phyloP scores from a whole-genome alignment of 805 yeast genomes.

The Yarrowia alimentaria region DNA sequence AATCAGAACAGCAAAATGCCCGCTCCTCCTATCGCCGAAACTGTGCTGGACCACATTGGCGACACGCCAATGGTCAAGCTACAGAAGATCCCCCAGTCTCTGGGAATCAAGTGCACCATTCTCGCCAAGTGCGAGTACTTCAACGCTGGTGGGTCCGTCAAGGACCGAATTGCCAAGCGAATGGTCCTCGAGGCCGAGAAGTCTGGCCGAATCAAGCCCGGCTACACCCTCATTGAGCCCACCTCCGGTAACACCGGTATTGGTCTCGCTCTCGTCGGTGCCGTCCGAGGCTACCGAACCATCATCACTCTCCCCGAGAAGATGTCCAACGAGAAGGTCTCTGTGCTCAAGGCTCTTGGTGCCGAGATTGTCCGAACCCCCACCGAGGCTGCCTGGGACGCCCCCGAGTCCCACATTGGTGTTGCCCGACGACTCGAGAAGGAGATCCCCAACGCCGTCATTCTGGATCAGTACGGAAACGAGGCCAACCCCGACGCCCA shows the following conservation, averaged over 20 bases:
- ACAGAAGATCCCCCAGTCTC: conserved; percentile 71
- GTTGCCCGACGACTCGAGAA: conserved; percentile 76
- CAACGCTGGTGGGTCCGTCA: conserved; percentile 88
- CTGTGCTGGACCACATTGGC: conserved; percentile 74
- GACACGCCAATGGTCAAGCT: conserved; percentile 77
- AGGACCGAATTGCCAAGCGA: conserved; percentile 82
- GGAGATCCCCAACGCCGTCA: conserved; percentile 81
- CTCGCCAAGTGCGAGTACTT: conserved; percentile 75
- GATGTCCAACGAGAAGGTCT: conserved; percentile 87
- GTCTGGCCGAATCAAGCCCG: conserved; percentile 76
- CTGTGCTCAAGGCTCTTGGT: conserved; percentile 83
- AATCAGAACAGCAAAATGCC: conserved; percentile 26
- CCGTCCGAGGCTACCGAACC: conserved; percentile 81
- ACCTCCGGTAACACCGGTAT: conserved; percentile 92
- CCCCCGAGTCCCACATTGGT: conserved; percentile 88
- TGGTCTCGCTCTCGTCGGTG: conserved; percentile 83
- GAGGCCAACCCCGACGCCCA: conserved; percentile 80
- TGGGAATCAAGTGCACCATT: conserved; percentile 64
- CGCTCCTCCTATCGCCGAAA: conserved; percentile 46
- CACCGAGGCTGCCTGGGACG: conserved; percentile 89
- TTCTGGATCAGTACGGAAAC: conserved; percentile 79
- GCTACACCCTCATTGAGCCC: conserved; percentile 80
- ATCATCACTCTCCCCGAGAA: conserved; percentile 87
- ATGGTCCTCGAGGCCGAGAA: conserved; percentile 86
- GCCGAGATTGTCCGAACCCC: conserved; percentile 91